Percentiles rank a stretch among this genome's conserved stretches.
Conservation (phyloP, 208 protist species). For the Perkinsela sp. region DNA sequence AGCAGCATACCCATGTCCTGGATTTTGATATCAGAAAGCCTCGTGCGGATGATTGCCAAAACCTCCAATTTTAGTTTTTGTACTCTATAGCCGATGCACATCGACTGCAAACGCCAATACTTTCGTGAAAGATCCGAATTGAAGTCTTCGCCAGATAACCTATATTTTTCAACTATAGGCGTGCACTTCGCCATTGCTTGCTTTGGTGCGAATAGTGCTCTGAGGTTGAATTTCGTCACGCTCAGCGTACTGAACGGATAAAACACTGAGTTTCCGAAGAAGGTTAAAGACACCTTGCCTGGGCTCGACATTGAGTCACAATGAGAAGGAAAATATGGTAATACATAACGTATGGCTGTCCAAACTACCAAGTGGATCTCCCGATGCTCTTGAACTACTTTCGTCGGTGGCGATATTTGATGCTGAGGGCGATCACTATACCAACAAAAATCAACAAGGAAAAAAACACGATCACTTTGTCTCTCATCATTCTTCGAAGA, state of each 20-base stretch:
- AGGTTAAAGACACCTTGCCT: too few species aligned
- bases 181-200: too few species aligned
- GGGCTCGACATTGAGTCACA: too few species aligned
- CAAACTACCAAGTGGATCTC: too few species aligned
- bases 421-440: constrained; percentile 28
- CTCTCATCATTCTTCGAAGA: constrained; percentile 37
- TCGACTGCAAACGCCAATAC: background rate
- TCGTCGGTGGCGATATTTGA: constrained; percentile 8
- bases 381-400: too few species aligned
- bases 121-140: background rate
- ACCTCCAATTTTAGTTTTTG: background rate
- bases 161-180: too few species aligned
- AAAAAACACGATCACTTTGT: constrained; percentile 54
- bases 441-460: constrained; percentile 28
- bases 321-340: too few species aligned
- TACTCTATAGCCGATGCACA: background rate
- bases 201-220: too few species aligned
- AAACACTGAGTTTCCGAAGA: too few species aligned
- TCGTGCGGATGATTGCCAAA: background rate
- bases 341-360: too few species aligned
- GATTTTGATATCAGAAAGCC: background rate
- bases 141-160: background rate
- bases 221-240: too few species aligned
- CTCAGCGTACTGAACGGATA: too few species aligned
- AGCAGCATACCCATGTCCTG: background rate